Evolutionary conservation across 2,329 filamentous ascomycete species (phyloP).

Genomic region (Botrytis cinerea): DNA sequence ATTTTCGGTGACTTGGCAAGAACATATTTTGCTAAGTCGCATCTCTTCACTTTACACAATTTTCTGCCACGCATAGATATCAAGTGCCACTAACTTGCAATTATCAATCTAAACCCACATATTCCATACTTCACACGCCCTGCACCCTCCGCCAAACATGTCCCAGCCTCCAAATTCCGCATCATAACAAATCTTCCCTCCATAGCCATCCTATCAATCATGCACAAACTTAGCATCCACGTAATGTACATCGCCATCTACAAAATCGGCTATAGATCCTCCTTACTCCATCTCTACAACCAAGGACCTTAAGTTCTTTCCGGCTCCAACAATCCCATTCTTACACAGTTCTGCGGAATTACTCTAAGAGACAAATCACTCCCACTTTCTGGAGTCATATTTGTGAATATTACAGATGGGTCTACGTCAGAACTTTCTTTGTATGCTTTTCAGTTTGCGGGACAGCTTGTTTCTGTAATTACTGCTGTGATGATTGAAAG

Average conservation of each 20-base stretch:
- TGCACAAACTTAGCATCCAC: not conserved
- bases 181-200: accelerated
- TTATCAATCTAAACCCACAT: too few species aligned
- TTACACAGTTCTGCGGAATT: not conserved
- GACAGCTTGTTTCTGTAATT: not conserved
- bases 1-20: too few species aligned
- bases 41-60: too few species aligned
- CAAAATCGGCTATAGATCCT: not conserved
- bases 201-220: not conserved
- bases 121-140: too few species aligned
- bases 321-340: not conserved
- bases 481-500: too few species aligned
- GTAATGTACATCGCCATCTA: not conserved
- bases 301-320: not conserved
- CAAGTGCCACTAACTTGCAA: too few species aligned
- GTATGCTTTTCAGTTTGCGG: not conserved
- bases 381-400: not conserved
- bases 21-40: too few species aligned
- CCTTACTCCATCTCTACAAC: not conserved
- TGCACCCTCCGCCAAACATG: not conserved
- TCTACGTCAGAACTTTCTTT: not conserved
- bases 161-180: not conserved
- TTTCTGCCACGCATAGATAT: too few species aligned
- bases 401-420: not conserved
- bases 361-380: accelerated